Conservation (phyloP, 177 flowering plant genomes). For the Vitis hybrid region DNA sequence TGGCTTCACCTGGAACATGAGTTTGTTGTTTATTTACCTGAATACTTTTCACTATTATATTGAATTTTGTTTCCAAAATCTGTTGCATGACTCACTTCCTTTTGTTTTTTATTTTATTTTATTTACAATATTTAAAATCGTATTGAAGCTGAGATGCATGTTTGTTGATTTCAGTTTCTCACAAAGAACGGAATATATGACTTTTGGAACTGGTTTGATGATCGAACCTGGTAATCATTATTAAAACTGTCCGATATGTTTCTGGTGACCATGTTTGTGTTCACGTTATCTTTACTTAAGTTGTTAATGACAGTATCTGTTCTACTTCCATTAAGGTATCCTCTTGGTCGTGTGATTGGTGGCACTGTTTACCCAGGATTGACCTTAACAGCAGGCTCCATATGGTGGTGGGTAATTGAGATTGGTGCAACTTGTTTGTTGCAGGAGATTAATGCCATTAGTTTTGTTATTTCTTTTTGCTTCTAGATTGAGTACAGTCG, state of each 20-base stretch:
- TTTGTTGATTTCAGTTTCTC: constrained; percentile 68
- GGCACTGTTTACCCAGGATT: constrained; percentile 99
- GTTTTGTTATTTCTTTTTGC: not conserved
- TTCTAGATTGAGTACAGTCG: not conserved
- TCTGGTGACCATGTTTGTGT: not conserved
- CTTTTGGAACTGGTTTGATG: constrained; percentile 99
- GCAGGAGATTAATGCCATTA: not conserved
- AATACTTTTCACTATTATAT: too few species aligned
- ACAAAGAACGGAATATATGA: constrained; percentile 93
- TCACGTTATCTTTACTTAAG: not conserved
- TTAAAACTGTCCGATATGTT: constrained; percentile 1
- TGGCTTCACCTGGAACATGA: too few species aligned
- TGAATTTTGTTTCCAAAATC: not conserved
- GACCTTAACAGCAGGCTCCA: constrained; percentile 92
- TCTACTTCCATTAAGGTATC: constrained; percentile 64
- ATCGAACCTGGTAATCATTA: constrained; percentile 86
- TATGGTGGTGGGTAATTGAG: constrained; percentile 76
- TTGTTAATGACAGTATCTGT: not conserved
- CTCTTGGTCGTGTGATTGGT: constrained; percentile 99
- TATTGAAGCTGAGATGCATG: constrained; percentile 2
- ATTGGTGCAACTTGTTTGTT: not conserved
- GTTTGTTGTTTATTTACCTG: too few species aligned
- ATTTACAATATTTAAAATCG: not conserved
- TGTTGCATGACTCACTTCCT: not conserved
- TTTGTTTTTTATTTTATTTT: not conserved